phyloP scores from a whole-genome alignment of 768 basidiomycete species.

The Kwoniella pini region DNA sequence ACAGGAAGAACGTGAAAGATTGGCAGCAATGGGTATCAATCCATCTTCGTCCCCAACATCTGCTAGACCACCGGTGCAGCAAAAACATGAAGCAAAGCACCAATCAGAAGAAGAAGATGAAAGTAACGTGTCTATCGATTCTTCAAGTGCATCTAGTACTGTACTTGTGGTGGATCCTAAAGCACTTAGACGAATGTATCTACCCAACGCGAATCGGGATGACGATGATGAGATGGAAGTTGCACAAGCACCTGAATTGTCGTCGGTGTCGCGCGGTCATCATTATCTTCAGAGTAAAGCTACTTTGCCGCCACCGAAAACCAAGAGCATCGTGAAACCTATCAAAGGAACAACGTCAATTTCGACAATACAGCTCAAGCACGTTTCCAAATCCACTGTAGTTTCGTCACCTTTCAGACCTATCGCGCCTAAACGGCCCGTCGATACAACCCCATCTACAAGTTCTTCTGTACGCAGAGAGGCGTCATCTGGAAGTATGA shows the following conservation, averaged over 20 bases:
- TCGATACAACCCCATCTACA: background rate
- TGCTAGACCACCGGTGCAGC: background rate
- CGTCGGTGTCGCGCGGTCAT: background rate
- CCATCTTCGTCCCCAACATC: background rate
- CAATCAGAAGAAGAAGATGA: conserved; percentile 7
- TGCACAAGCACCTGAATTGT: conserved; percentile 7
- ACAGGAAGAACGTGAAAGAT: conserved; percentile 4
- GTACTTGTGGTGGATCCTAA: conserved; percentile 1
- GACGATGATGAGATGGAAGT: conserved; percentile 16
- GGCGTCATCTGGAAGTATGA: background rate
- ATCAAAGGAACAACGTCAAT: background rate
- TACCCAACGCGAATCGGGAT: background rate
- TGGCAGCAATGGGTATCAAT: background rate
- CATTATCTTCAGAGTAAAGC: background rate
- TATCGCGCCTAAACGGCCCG: conserved; percentile 1
- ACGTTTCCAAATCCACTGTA: background rate
- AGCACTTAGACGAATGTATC: background rate
- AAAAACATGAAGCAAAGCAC: background rate
- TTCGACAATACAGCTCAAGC: background rate
- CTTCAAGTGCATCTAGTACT: conserved; percentile 3
- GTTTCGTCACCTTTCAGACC: background rate
- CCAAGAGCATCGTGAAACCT: background rate
- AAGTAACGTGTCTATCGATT: background rate
- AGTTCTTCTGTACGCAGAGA: background rate
- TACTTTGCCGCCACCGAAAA: background rate